These are phyloP conservation scores for Allium fistulosum DNA, from an alignment of 106 monocot species.

Conservation along the genomic window DNA sequence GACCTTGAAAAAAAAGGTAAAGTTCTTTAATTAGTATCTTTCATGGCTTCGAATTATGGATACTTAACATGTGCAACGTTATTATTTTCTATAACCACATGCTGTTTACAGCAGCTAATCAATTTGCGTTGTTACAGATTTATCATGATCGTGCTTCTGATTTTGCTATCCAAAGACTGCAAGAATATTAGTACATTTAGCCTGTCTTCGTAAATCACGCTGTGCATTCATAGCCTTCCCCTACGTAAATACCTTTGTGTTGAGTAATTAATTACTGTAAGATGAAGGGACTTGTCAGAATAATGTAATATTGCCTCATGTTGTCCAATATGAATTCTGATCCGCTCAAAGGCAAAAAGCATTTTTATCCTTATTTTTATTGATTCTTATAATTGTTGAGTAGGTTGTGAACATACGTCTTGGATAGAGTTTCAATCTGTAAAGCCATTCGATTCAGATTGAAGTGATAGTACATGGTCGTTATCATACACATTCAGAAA, in stretches of 20 bases:
- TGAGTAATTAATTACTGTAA: not conserved
- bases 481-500: too few relatives aligned
- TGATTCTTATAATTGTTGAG: too few relatives aligned
- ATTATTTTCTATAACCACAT: not conserved
- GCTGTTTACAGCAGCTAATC: not conserved
- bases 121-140: not conserved
- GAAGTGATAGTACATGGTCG: too few relatives aligned
- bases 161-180: not conserved
- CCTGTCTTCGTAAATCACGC: conserved; percentile 2
- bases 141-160: conserved; percentile 3
- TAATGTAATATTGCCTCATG: not conserved
- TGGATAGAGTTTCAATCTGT: too few relatives aligned
- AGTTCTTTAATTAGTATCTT: too few relatives aligned
- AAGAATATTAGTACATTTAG: not conserved
- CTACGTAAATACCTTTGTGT: not conserved
- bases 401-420: too few relatives aligned
- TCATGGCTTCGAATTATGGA: not conserved
- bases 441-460: too few relatives aligned
- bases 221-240: conserved; percentile 7
- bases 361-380: too few relatives aligned
- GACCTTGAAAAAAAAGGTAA: too few relatives aligned
- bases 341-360: too few relatives aligned
- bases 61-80: not conserved
- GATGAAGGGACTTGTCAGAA: not conserved
- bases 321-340: not conserved